These are phyloP conservation scores for Poronia punctata DNA, from an alignment of 495 filamentous ascomycete species.

Conservation along the genomic window DNA sequence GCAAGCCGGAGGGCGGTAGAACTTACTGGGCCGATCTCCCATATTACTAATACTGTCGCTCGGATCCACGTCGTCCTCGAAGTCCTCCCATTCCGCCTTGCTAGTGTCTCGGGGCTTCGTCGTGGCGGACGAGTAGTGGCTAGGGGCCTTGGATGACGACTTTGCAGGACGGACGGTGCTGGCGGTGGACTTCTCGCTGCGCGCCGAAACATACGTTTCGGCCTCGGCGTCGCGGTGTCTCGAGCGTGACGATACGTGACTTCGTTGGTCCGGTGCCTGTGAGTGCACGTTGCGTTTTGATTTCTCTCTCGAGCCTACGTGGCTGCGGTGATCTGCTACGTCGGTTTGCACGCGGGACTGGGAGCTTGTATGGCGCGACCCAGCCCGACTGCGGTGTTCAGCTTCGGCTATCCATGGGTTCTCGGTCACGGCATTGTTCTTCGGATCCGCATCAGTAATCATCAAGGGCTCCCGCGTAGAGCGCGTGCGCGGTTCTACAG, in stretches of 20 bases:
- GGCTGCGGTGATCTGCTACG: conserved; percentile 16
- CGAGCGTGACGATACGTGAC: conserved; percentile 10
- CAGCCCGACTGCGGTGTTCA: conserved; percentile 24
- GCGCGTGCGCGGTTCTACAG: conserved; percentile 17
- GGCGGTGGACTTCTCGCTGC: conserved; percentile 28
- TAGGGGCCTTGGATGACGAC: conserved; percentile 11
- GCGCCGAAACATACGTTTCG: conserved; percentile 33
- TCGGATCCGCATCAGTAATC: conserved; percentile 20
- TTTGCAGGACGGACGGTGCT: conserved; percentile 24
- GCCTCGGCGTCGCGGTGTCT: conserved; percentile 18
- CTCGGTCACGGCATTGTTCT: conserved; percentile 11
- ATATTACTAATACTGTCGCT: conserved; percentile 64
- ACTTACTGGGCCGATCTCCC: conserved; percentile 16
- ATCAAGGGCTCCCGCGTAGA: conserved; percentile 25
- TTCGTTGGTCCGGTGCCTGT: conserved; percentile 11
- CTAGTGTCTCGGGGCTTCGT: background rate
- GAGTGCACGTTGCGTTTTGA: conserved; percentile 8
- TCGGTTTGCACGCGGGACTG: conserved; percentile 18
- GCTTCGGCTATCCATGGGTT: conserved; percentile 16
- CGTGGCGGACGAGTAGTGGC: conserved; percentile 19
- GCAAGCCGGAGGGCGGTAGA: background rate
- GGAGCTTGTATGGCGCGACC: conserved; percentile 12
- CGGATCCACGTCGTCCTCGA: conserved; percentile 41
- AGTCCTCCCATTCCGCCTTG: background rate
- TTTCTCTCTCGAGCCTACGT: conserved; percentile 12